Evolutionary conservation across 2,329 filamentous ascomycete species (phyloP).

Genomic region (Chalara sp.): DNA sequence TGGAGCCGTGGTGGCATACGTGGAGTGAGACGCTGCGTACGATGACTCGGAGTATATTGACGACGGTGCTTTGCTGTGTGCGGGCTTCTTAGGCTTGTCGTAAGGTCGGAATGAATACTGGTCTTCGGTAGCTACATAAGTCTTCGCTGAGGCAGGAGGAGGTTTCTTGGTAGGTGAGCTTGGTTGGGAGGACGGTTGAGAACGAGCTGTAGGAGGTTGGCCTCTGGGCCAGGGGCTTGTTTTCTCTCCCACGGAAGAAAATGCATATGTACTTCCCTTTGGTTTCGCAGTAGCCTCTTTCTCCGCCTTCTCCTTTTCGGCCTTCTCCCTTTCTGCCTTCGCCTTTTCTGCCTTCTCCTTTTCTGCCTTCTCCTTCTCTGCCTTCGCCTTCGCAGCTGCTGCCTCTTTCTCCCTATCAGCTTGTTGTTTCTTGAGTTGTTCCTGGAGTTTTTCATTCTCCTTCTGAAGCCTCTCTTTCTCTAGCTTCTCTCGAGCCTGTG

Average conservation of each 20-base stretch:
- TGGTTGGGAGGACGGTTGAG: slow-evolving; percentile 25
- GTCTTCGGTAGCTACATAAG: slow-evolving; percentile 55
- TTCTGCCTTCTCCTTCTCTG: slow-evolving; percentile 34
- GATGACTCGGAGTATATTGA: slow-evolving; percentile 77
- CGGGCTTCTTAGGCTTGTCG: slow-evolving; percentile 56
- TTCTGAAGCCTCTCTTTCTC: slow-evolving; percentile 1
- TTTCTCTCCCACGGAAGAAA: slow-evolving; percentile 59
- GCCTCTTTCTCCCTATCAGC: slow-evolving; percentile 14
- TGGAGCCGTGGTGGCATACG: slow-evolving; percentile 75
- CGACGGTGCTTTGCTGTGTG: slow-evolving; percentile 56
- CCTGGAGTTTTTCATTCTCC: slow-evolving; percentile 7
- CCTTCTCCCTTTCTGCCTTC: slow-evolving; percentile 41
- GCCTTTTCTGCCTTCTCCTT: slow-evolving; percentile 39
- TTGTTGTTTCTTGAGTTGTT: no score
- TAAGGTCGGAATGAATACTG: slow-evolving; percentile 73
- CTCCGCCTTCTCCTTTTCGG: slow-evolving; percentile 28
- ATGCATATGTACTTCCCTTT: slow-evolving; percentile 46
- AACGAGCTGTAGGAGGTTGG: slow-evolving; percentile 36
- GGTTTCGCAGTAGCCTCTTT: slow-evolving; percentile 22
- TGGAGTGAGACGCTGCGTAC: slow-evolving; percentile 79
- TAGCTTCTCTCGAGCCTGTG: slow-evolving; percentile 27
- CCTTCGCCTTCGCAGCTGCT: not conserved
- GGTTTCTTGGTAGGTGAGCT: slow-evolving; percentile 34
- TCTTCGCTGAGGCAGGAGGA: slow-evolving; percentile 46
- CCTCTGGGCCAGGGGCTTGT: slow-evolving; percentile 64